Base-by-base conservation (phyloP, 2,329 filamentous ascomycete species). In the Leptosphaerulina australis region DNA sequence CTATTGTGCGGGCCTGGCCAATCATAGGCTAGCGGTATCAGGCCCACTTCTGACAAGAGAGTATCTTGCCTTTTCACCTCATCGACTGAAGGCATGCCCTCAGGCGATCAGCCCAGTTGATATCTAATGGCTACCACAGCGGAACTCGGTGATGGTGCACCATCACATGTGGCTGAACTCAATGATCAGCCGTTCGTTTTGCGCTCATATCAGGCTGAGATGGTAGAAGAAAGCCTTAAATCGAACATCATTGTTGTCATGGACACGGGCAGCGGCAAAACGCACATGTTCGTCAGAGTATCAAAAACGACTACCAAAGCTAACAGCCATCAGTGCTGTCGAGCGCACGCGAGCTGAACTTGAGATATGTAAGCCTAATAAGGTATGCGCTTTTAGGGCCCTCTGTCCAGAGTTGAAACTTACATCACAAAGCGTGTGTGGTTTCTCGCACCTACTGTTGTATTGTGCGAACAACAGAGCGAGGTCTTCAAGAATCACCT, bases 241-340 rank as follows among this genome's bases (percentile, higher is more conserved):
- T 58, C 63, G 14, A 80, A 80, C 53, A 68, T 77, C 45, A 78
- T 79, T 43, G 76, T 79, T 29, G 76, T 72, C 10, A 78, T 79
- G 75, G 76, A 79, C 41, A 80, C 77, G 2, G 77, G 77, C 21
- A 76, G 73, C 50, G 77, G 77, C 10, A 80, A 80, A 58, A 79
- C 77, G 11, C 74, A 77, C 37, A 71, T 79, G 71, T 70, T 22
- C 9, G 41, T 51, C 6, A 14, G 56, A 31, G 10, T 24, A 2
- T 17, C 21, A 11, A 8, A 26, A 2, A 14, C 10, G 24, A n/a
- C n/a, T 34, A 18, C 18, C 15, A 7, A 20, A 15, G 28, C 49
- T 68, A 34, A 69, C 31, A 29, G 12, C 29, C 21, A 49, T n/a
- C 28, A 71, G 73, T 58, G 76, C 76, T 29, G 66, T 79, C 29